Percentiles rank a stretch among this genome's conserved stretches.
phyloP scores from a whole-genome alignment of 2,329 filamentous ascomycete species.

The Emydomyces testavorans region DNA sequence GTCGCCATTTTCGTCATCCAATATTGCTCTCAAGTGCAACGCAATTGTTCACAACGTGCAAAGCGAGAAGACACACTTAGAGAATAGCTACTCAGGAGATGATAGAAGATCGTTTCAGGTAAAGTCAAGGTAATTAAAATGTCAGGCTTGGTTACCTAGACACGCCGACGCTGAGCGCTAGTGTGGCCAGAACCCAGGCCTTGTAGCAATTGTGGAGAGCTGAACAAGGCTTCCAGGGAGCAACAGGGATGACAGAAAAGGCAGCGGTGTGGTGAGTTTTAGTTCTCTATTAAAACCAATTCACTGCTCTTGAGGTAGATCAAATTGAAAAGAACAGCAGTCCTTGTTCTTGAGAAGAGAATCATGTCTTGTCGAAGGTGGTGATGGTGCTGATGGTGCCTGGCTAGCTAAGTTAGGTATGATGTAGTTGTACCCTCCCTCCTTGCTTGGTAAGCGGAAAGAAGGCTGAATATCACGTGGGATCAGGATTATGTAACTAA shows the following conservation, averaged over 20 bases:
- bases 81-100: not conserved
- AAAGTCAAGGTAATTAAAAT: conserved; percentile 7
- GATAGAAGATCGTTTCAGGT: conserved; percentile 6
- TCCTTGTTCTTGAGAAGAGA: too few relatives aligned
- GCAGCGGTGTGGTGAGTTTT: not conserved
- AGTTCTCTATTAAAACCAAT: not conserved
- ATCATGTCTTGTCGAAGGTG: too few relatives aligned
- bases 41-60: not conserved
- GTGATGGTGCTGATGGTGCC: too few relatives aligned
- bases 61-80: not conserved
- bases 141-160: not conserved
- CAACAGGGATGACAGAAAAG: not conserved
- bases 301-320: too few relatives aligned
- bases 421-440: too few relatives aligned
- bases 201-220: conserved; percentile 3
- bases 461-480: too few relatives aligned
- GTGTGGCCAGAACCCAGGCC: conserved; percentile 7
- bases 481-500: too few relatives aligned
- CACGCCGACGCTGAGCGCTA: conserved; percentile 3
- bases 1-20: conserved; percentile 27
- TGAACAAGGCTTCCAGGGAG: not conserved
- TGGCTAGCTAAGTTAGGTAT: too few relatives aligned
- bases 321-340: too few relatives aligned
- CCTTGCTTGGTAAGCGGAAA: too few relatives aligned
- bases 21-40: not conserved